Percentiles rank a stretch among this genome's conserved stretches.
Conservation (phyloP, 2,329 filamentous ascomycete species). For the Cordyceps javanica region DNA sequence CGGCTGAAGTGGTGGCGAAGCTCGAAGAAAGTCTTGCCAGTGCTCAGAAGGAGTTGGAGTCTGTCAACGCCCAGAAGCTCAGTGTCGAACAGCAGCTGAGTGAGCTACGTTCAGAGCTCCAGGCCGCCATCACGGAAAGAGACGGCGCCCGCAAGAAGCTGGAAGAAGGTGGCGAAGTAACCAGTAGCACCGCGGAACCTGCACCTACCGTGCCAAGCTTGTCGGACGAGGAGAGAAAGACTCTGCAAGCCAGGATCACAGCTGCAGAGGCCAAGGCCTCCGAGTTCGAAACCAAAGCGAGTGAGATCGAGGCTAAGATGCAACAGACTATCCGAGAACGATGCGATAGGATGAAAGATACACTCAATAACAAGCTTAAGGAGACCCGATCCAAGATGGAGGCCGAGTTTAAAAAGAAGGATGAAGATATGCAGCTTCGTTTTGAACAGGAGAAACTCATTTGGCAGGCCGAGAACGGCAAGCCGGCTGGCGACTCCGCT, state of each 20-base stretch:
- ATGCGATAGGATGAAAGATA: slow-evolving; percentile 62
- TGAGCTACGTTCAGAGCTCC: slow-evolving; percentile 51
- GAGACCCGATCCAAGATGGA: slow-evolving; percentile 53
- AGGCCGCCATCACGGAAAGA: slow-evolving; percentile 55
- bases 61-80: slow-evolving; percentile 61
- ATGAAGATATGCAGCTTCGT: slow-evolving; percentile 45
- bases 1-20: slow-evolving; percentile 40
- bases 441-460: slow-evolving; percentile 60
- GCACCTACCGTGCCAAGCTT: slow-evolving; percentile 25
- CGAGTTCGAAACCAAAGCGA: slow-evolving; percentile 58
- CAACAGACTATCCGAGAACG: slow-evolving; percentile 56
- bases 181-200: slow-evolving; percentile 15
- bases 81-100: slow-evolving; percentile 59
- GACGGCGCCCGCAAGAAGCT: slow-evolving; percentile 49
- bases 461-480: slow-evolving; percentile 48
- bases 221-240: slow-evolving; percentile 53
- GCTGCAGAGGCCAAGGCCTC: slow-evolving; percentile 55
- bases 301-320: slow-evolving; percentile 58
- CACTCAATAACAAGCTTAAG: slow-evolving; percentile 62
- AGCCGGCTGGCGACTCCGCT: slow-evolving; percentile 19
- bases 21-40: slow-evolving; percentile 44
- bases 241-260: slow-evolving; percentile 56
- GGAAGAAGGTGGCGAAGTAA: slow-evolving; percentile 29
- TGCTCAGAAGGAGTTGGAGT: slow-evolving; percentile 56
- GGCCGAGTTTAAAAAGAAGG: slow-evolving; percentile 48